Conservation (phyloP, 2,329 filamentous ascomycete species). For the Bretziella fagacearum region DNA sequence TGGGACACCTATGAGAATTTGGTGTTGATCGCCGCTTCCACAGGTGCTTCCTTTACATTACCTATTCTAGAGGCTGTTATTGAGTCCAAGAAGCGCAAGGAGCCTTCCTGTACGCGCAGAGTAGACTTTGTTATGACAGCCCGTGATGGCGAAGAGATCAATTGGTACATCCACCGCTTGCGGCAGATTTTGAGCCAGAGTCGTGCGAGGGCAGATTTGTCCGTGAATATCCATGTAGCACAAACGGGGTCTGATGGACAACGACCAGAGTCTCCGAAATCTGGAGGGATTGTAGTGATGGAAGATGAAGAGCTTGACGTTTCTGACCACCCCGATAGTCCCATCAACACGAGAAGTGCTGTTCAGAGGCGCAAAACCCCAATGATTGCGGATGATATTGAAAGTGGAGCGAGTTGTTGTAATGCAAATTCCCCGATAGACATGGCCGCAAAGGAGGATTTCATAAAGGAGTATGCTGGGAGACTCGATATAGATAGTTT, state of each 20-base stretch:
- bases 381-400: too few relatives aligned
- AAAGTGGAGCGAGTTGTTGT: conserved; percentile 12
- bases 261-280: too few relatives aligned
- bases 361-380: too few relatives aligned
- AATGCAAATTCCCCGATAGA: conserved; percentile 5
- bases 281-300: too few relatives aligned
- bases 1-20: conserved; percentile 44
- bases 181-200: conserved; percentile 28
- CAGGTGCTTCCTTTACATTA: conserved; percentile 44
- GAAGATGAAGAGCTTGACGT: too few relatives aligned
- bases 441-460: conserved; percentile 17
- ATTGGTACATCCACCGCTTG: conserved; percentile 36
- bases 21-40: conserved; percentile 43
- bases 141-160: conserved; percentile 34
- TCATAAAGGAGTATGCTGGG: conserved; percentile 28
- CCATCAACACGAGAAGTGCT: too few relatives aligned
- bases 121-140: conserved; percentile 38
- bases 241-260: conserved; percentile 26
- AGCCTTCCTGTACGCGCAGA: conserved; percentile 31
- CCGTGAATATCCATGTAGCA: conserved; percentile 36
- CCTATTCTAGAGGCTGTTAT: conserved; percentile 40
- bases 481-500: conserved; percentile 35
- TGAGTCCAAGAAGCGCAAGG: conserved; percentile 19
- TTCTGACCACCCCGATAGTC: too few relatives aligned
- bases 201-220: conserved; percentile 27